Conservation (phyloP, 306 rosid species). For the Carpinus viminea region DNA sequence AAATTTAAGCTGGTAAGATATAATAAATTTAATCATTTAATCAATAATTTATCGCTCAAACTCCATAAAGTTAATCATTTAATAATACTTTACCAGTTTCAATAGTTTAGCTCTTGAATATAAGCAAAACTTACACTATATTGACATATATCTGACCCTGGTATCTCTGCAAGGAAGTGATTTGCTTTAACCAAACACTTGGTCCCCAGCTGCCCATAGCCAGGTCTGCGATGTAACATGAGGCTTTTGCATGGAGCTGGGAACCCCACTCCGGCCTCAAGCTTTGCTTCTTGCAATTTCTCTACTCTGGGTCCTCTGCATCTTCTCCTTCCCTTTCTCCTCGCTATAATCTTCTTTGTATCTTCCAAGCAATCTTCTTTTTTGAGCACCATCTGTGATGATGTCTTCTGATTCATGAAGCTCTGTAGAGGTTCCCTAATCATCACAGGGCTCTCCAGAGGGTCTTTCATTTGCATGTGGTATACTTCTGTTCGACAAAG, state of each 20-base stretch:
- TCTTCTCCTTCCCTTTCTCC: constrained; percentile 37
- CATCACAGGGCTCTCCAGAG: constrained; percentile 38
- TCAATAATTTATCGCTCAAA: too few species aligned
- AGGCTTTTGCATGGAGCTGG: constrained; percentile 38
- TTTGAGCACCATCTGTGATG: neutral
- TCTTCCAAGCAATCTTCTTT: neutral
- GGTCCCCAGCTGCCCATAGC: constrained; percentile 52
- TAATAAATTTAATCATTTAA: too few species aligned
- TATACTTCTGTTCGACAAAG: constrained; percentile 19
- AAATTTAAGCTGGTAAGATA: too few species aligned
- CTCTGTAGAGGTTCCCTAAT: constrained; percentile 27
- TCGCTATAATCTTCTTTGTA: constrained; percentile 1
- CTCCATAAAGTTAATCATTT: too few species aligned
- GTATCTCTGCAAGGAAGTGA: constrained; percentile 56
- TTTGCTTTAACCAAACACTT: constrained; percentile 61
- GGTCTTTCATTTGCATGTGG: constrained; percentile 38
- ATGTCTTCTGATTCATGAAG: constrained; percentile 21
- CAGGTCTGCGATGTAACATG: constrained; percentile 46
- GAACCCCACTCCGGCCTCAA: constrained; percentile 17
- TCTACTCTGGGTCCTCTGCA: constrained; percentile 27
- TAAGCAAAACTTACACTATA: constrained; percentile 46
- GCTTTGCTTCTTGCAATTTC: constrained; percentile 26
- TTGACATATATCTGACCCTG: constrained; percentile 56
- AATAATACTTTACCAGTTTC: neutral
- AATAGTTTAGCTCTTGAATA: neutral